Percentiles rank a stretch among this genome's conserved stretches.
Conservation (phyloP, 495 filamentous ascomycete genomes). For the Lasiosphaeris hirsuta region DNA sequence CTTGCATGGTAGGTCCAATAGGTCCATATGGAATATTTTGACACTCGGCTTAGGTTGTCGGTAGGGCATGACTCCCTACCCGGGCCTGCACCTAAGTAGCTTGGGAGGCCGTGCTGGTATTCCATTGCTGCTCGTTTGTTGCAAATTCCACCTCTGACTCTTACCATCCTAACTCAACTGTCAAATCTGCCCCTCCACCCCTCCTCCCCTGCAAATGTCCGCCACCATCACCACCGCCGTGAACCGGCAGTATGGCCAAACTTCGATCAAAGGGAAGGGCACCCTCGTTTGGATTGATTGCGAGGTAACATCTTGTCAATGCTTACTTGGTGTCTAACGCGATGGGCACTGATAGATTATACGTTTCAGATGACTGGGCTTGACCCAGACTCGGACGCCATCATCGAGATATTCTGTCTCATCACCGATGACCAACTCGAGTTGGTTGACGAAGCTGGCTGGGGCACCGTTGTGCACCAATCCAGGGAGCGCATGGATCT, state of each 20-base stretch:
- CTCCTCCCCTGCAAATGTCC: too few relatives aligned
- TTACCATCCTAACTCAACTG: too few relatives aligned
- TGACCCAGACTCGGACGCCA: constrained; percentile 69
- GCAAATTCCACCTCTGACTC: too few relatives aligned
- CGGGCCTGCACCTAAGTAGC: too few relatives aligned
- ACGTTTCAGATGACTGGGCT: constrained; percentile 84
- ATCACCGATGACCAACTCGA: constrained; percentile 78
- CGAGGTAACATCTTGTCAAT: constrained; percentile 53
- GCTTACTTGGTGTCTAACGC: not conserved
- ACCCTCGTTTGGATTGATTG: constrained; percentile 88
- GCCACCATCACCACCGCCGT: too few relatives aligned
- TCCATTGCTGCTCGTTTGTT: too few relatives aligned
- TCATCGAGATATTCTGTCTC: constrained; percentile 92
- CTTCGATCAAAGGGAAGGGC: constrained; percentile 20
- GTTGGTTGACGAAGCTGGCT: constrained; percentile 72
- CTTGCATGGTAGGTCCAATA: too few relatives aligned
- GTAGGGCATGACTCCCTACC: too few relatives aligned
- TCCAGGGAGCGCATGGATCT: constrained; percentile 62
- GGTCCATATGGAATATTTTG: too few relatives aligned
- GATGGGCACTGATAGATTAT: not conserved
- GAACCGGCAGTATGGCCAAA: not conserved
- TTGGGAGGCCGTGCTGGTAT: too few relatives aligned
- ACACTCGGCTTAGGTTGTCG: too few relatives aligned
- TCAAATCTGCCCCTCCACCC: too few relatives aligned
- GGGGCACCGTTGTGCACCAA: constrained; percentile 77